phyloP scores from a whole-genome alignment of 257 asterid species.

The Echium plantagineum region DNA sequence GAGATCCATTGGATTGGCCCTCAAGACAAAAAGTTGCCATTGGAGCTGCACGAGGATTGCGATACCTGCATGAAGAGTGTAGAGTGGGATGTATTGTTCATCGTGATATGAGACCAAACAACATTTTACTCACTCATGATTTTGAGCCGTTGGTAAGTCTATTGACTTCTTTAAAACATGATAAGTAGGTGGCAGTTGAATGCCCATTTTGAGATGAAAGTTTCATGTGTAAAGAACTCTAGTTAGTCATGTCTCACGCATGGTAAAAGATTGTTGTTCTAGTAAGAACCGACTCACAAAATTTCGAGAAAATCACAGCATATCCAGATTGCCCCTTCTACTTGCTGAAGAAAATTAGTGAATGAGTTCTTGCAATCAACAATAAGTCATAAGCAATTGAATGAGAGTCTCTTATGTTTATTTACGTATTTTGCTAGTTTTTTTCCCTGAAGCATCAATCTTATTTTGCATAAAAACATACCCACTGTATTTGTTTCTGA shows the following conservation, averaged over 20 bases:
- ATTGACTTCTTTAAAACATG: background rate
- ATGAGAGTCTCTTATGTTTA: too few relatives aligned
- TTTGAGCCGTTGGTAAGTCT: constrained; percentile 70
- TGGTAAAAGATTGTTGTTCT: too few relatives aligned
- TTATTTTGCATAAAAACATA: background rate
- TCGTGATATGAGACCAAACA: constrained; percentile 85
- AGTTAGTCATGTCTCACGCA: too few relatives aligned
- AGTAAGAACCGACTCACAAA: too few relatives aligned
- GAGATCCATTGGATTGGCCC: constrained; percentile 47
- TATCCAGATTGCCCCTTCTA: too few relatives aligned
- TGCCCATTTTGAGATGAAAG: background rate
- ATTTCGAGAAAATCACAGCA: too few relatives aligned
- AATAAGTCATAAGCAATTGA: too few relatives aligned
- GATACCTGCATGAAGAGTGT: constrained; percentile 93
- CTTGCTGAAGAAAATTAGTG: too few relatives aligned
- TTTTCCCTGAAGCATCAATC: too few relatives aligned
- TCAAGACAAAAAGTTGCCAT: constrained; percentile 64
- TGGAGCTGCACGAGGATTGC: constrained; percentile 90
- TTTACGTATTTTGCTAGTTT: too few relatives aligned
- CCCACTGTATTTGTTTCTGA: background rate
- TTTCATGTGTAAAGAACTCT: too few relatives aligned
- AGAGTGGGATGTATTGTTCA: constrained; percentile 91
- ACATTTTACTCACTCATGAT: constrained; percentile 93
- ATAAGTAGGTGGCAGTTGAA: background rate
- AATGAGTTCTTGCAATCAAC: too few relatives aligned